A percentile compares a stretch with the other conserved stretches of the same genome.
These are phyloP conservation scores for Dictyostelium brefeldianum DNA, from an alignment of 78 protist species.

Conservation along the genomic window DNA sequence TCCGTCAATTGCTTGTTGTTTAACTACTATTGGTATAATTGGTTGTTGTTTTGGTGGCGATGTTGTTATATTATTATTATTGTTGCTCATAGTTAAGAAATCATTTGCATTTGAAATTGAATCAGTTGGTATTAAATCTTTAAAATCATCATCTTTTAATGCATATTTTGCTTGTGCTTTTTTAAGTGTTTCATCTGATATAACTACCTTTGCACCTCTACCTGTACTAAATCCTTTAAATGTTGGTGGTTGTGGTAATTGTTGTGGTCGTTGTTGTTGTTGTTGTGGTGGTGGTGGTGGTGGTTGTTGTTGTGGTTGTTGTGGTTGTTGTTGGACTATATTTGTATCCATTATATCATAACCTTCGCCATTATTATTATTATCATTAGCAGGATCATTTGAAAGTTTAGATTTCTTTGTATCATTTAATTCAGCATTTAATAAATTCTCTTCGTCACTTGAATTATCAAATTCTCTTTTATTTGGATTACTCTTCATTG, in stretches of 20 bases:
- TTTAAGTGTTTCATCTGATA: neutral
- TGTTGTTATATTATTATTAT: slow-evolving; percentile 11
- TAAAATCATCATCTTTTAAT: neutral
- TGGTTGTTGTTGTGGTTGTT: neutral
- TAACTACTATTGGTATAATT: neutral
- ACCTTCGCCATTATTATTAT: neutral
- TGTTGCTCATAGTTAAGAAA: slow-evolving; percentile 8
- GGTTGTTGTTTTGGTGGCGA: neutral
- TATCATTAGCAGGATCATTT: neutral
- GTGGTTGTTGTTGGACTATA: neutral
- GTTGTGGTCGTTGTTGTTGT: neutral
- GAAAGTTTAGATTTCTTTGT: too few relatives aligned
- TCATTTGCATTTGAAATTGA: neutral
- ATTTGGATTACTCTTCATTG: slow-evolving; percentile 9
- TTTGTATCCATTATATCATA: neutral
- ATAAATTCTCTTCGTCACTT: neutral
- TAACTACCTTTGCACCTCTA: neutral
- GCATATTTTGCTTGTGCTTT: neutral
- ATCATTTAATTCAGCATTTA: too few relatives aligned
- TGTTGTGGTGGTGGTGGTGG: neutral
- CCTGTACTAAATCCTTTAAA: slow-evolving; percentile 9
- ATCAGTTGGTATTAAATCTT: neutral
- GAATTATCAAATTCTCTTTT: slow-evolving; percentile 5
- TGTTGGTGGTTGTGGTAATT: neutral
- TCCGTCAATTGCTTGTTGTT: too few relatives aligned